phyloP scores from a whole-genome alignment of 2,329 filamentous ascomycete species.

The Fusarium falciforme region DNA sequence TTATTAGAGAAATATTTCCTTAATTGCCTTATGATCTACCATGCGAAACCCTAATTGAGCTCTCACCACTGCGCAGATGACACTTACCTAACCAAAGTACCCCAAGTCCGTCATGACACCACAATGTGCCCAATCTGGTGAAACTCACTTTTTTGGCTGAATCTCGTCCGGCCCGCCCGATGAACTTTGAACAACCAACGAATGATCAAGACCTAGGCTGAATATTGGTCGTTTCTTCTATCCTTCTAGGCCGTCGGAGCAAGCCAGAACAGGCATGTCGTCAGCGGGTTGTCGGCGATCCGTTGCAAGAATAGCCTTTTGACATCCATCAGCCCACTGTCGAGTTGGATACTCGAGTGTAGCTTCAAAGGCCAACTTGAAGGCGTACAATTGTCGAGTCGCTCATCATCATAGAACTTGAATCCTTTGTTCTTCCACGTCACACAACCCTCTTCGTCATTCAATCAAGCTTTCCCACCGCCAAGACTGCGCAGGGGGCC shows the following conservation, averaged over 20 bases:
- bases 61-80: background rate
- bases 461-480: constrained; percentile 37
- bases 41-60: background rate
- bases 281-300: background rate
- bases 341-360: background rate
- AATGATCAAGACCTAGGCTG: background rate
- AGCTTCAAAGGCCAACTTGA: background rate
- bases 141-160: constrained; percentile 1
- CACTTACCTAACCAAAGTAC: background rate
- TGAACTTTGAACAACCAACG: constrained; percentile 1
- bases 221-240: background rate
- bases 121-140: background rate
- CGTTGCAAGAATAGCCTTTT: background rate
- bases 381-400: background rate
- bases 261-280: background rate
- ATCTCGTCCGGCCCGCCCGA: constrained; percentile 14
- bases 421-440: constrained; percentile 12
- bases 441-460: constrained; percentile 14
- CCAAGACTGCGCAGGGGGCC: constrained; percentile 38
- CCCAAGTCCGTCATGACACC: background rate
- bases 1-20: background rate
- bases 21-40: background rate
- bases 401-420: background rate
- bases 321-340: background rate
- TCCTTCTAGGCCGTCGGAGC: background rate